Evolutionary conservation across 2,329 filamentous ascomycete species (phyloP).

Genomic region (Trichoderma brevicompactum): DNA sequence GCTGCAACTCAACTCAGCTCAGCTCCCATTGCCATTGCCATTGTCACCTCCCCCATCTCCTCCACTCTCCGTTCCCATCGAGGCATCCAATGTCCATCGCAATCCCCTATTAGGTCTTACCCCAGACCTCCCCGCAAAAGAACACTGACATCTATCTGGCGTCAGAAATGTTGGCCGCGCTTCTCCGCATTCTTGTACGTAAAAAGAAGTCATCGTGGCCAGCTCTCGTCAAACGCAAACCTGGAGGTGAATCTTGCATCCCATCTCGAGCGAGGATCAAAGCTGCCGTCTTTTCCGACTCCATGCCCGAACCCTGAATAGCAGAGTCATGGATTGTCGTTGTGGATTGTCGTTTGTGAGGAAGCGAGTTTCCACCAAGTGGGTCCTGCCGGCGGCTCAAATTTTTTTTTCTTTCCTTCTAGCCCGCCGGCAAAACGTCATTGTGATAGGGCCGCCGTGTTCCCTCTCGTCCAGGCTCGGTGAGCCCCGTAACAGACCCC

Average conservation of each 20-base stretch:
- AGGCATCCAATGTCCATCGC: not conserved
- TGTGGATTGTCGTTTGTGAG: conserved; percentile 6
- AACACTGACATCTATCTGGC: conserved; percentile 11
- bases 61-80: not conserved
- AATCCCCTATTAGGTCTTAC: not conserved
- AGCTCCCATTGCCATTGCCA: not conserved
- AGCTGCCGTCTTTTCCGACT: conserved; percentile 19
- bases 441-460: conserved; percentile 2
- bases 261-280: not conserved
- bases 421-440: conserved; percentile 25
- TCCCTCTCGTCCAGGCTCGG: not conserved
- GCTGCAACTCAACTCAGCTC: not conserved
- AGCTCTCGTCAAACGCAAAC: conserved; percentile 2
- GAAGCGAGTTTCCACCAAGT: conserved; percentile 20
- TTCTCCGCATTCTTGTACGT: conserved; percentile 29
- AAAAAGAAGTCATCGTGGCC: conserved; percentile 23
- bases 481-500: conserved; percentile 22
- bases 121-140: conserved; percentile 27
- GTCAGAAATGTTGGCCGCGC: not conserved
- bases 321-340: conserved; percentile 4
- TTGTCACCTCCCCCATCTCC: not conserved
- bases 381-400: conserved; percentile 9
- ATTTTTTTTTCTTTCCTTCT: conserved; percentile 5
- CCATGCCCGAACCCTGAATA: conserved; percentile 14
- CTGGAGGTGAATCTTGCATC: conserved; percentile 1